These are phyloP conservation scores for Sporobolomyces roseus DNA, from an alignment of 768 basidiomycete genomes.

Conservation along the genomic window DNA sequence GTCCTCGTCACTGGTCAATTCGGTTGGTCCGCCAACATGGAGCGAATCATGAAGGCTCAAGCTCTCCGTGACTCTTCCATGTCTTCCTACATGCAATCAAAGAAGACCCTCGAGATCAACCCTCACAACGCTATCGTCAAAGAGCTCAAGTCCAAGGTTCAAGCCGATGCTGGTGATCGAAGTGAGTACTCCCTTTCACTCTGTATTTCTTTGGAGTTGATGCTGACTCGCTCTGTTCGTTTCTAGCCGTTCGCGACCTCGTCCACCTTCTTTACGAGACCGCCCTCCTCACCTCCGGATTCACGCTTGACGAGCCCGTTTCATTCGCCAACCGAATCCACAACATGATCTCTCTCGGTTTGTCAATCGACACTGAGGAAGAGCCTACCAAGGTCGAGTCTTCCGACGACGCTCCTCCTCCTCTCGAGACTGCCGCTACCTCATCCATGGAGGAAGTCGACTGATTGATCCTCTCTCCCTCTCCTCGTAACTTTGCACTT, in stretches of 20 bases:
- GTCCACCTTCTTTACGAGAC: conserved; percentile 97
- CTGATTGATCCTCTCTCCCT: conserved; percentile 10
- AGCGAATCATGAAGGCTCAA: conserved; percentile 97
- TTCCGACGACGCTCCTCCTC: conserved; percentile 48
- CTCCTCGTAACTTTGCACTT: background rate
- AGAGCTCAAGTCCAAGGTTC: conserved; percentile 90
- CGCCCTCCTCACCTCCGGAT: conserved; percentile 87
- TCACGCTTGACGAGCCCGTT: conserved; percentile 90
- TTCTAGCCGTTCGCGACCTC: conserved; percentile 65
- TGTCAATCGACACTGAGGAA: conserved; percentile 85
- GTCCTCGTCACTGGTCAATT: conserved; percentile 93
- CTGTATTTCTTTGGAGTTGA: too few species aligned
- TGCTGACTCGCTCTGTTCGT: background rate
- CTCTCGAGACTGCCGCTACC: conserved; percentile 56
- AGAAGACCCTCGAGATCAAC: conserved; percentile 94
- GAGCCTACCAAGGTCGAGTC: conserved; percentile 56
- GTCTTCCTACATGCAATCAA: conserved; percentile 96
- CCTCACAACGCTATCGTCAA: conserved; percentile 85
- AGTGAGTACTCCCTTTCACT: too few species aligned
- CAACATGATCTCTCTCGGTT: conserved; percentile 80
- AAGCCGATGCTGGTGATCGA: conserved; percentile 61
- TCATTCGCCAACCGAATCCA: conserved; percentile 94
- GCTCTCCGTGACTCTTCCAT: conserved; percentile 92
- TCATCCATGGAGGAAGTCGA: conserved; percentile 95
- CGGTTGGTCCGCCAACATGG: conserved; percentile 99